phyloP scores from a whole-genome alignment of 805 yeast species.

The Hanseniaspora guilliermondii region DNA sequence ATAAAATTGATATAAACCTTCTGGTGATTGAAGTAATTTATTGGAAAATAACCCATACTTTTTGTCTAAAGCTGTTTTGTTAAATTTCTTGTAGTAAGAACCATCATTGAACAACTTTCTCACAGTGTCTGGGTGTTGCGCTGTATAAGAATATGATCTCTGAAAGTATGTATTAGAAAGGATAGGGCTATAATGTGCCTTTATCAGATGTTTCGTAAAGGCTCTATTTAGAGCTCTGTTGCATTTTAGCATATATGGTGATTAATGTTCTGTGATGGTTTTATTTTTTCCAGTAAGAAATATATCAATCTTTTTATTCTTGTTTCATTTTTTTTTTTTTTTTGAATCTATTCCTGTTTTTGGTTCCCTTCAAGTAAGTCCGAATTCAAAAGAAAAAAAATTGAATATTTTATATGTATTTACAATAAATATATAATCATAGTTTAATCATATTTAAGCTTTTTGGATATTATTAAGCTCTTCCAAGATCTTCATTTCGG shows the following conservation, averaged over 20 bases:
- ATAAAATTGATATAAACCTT: constrained; percentile 59
- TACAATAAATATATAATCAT: neutral
- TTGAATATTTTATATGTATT: neutral
- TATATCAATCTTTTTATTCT: too few species aligned
- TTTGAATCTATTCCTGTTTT: too few species aligned
- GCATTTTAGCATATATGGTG: neutral
- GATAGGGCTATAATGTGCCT: neutral
- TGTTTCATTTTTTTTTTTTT: too few species aligned
- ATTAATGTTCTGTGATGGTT: neutral
- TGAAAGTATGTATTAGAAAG: neutral
- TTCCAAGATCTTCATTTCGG: constrained; percentile 45
- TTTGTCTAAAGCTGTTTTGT: constrained; percentile 21
- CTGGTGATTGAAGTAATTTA: constrained; percentile 53
- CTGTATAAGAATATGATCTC: neutral
- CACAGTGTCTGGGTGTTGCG: constrained; percentile 20
- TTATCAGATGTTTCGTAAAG: neutral
- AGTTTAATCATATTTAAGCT: neutral
- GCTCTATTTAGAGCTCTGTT: neutral
- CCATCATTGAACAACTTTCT: constrained; percentile 50
- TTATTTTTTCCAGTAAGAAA: neutral
- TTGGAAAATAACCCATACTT: constrained; percentile 62
- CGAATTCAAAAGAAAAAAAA: too few species aligned
- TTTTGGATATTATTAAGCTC: constrained; percentile 16
- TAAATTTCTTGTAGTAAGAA: constrained; percentile 42
- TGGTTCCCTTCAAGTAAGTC: neutral